Percentiles rank a stretch among this genome's conserved stretches.
Conservation (phyloP, 2,329 filamentous ascomycete genomes). For the Aspergillus ustus region DNA sequence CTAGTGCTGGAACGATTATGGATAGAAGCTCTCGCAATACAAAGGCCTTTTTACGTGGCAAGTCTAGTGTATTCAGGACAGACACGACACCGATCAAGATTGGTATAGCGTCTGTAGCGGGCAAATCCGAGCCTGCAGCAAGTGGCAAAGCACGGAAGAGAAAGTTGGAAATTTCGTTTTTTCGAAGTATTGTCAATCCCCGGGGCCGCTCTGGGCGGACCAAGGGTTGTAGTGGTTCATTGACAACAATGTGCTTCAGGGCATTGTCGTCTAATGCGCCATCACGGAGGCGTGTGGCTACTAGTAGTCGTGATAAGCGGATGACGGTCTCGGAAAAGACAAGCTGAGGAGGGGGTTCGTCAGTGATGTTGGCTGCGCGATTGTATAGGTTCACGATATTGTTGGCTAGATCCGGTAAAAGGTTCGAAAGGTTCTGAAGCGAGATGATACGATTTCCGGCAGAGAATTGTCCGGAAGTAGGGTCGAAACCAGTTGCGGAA, state of each 20-base stretch:
- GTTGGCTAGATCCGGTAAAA: constrained; percentile 61
- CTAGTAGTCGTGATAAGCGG: constrained; percentile 58
- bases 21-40: constrained; percentile 84
- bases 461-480: constrained; percentile 48
- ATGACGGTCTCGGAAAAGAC: constrained; percentile 62
- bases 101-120: constrained; percentile 74
- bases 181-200: constrained; percentile 52
- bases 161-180: constrained; percentile 67
- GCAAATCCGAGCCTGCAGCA: constrained; percentile 63
- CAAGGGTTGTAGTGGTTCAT: constrained; percentile 46
- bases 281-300: constrained; percentile 55
- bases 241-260: constrained; percentile 64
- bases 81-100: constrained; percentile 85
- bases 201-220: constrained; percentile 41
- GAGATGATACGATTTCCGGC: constrained; percentile 52
- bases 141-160: constrained; percentile 74
- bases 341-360: constrained; percentile 58
- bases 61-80: constrained; percentile 78
- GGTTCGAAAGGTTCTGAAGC: constrained; percentile 55
- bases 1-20: constrained; percentile 79
- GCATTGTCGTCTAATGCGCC: constrained; percentile 57
- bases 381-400: constrained; percentile 62
- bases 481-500: constrained; percentile 43
- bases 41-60: constrained; percentile 88
- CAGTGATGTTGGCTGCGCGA: constrained; percentile 56